Evolutionary conservation across 164 flowering plant genomes (phyloP).

Genomic region (Nymphaea colorata): DNA sequence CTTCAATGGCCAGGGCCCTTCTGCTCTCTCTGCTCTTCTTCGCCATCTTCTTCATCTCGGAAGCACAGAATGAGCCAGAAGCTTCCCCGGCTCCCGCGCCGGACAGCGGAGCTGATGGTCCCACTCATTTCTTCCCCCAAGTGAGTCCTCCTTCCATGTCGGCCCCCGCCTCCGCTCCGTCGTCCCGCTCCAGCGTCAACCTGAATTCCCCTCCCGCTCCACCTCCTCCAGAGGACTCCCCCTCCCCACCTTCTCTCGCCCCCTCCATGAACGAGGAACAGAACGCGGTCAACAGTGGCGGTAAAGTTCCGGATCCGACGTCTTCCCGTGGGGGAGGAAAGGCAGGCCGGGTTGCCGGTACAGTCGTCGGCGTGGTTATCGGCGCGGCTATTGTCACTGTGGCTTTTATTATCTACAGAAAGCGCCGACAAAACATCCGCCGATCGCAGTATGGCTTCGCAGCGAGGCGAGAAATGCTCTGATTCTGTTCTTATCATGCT

Average conservation of each 20-base stretch:
- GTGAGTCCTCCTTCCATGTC: conserved; percentile 1
- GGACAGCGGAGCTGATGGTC: background rate
- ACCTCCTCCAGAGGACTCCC: background rate
- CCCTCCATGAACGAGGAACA: background rate
- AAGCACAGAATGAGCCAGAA: background rate
- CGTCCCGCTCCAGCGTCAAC: background rate
- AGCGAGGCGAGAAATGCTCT: conserved; percentile 18
- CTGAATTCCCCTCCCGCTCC: conserved; percentile 8
- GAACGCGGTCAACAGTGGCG: background rate
- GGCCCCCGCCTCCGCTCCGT: background rate
- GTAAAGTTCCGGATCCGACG: background rate
- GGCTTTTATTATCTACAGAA: conserved; percentile 23
- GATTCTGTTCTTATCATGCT: background rate
- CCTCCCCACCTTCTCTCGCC: conserved; percentile 3
- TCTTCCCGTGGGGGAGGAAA: conserved; percentile 14
- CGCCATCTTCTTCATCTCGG: background rate
- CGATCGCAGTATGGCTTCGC: conserved; percentile 22
- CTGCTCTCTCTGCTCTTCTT: background rate
- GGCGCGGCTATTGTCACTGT: conserved; percentile 15
- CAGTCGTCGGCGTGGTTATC: conserved; percentile 19
- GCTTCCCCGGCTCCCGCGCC: conserved; percentile 8
- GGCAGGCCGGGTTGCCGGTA: conserved; percentile 28
- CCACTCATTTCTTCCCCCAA: background rate
- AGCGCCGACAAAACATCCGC: conserved; percentile 20
- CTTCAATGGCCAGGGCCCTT: background rate